These are phyloP conservation scores for Tricladium varicosporioides DNA, from an alignment of 2,329 filamentous ascomycete genomes.

Conservation along the genomic window DNA sequence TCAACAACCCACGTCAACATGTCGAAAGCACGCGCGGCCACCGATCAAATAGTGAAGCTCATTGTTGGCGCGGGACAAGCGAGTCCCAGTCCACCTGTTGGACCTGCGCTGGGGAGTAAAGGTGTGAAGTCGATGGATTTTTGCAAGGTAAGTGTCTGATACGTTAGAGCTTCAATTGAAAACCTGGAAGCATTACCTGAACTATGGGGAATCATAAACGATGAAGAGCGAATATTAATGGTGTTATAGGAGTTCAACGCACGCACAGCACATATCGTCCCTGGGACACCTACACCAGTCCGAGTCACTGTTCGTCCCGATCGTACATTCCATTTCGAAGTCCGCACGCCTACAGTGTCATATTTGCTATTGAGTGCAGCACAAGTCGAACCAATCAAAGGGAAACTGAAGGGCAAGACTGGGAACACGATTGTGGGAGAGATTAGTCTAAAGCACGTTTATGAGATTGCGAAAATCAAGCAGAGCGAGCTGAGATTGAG, in stretches of 20 bases:
- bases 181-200: not conserved
- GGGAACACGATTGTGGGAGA: conserved; percentile 78
- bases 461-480: conserved; percentile 98
- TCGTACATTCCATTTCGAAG: conserved; percentile 87
- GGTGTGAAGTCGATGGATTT: conserved; percentile 99
- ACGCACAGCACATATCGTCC: conserved; percentile 77
- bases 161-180: not conserved
- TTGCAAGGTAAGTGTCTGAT: conserved; percentile 98
- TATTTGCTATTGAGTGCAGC: conserved; percentile 85
- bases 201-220: too few species aligned
- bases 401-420: conserved; percentile 73
- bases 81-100: conserved; percentile 90
- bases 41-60: conserved; percentile 86
- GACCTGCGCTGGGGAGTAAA: conserved; percentile 93
- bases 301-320: conserved; percentile 91
- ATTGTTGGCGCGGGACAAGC: conserved; percentile 96
- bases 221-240: not conserved
- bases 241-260: conserved; percentile 89
- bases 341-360: conserved; percentile 92
- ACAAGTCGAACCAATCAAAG: conserved; percentile 66
- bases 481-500: conserved; percentile 72
- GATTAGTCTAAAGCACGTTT: conserved; percentile 91
- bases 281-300: conserved; percentile 84
- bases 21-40: conserved; percentile 34
- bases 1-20: conserved; percentile 23